Evolutionary conservation across 257 asterid genomes (phyloP), one percentile per base, ranked within the genome.

Genomic region (Plectranthus barbatus): DNA sequence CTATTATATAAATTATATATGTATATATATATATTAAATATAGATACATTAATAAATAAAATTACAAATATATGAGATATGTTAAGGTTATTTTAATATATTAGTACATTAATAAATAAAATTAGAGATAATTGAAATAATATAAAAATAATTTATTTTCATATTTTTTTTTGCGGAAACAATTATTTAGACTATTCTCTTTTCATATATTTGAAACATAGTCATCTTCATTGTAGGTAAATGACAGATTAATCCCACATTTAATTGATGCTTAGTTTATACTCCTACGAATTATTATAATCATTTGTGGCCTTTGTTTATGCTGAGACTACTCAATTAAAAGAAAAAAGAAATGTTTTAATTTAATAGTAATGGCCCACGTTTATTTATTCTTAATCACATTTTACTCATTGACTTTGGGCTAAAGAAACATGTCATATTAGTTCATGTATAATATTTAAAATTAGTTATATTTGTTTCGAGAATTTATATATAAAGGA

Each of bases 281-380:
- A 69, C 69, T 42, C 69, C 29, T 60, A 66, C 24, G 23, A 15
- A 57, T 68, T 39, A 50, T 47, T 24, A 46, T 29, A 60, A 52
- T 69, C 33, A 69, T 60, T 33, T 31, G 33, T 9, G 42, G 39
- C 9, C 17, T 15, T 9, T 36, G 62, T 59, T 60, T 69, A 11
- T 69, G 74, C 46, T 18, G 4, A 60, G 5, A 60, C 33, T 39
- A 39, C 67, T 59, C 51, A 40, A 59, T 59, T 40, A 40, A 47
- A 37, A 17, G 31, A 26, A 26, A 26, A 26, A 26, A 26, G 5
- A 26, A 56, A 56, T 46, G 15, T 36, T 17, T 20, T 67, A 19
- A 56, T 55, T 55, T 13, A 24, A 9, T 54, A 41, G 19, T 52
- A 33, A 64, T 17, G 54, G 54, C 8, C 31, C 53, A 39, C 53